Evolutionary conservation across 1,284 basidiomycete genomes (phyloP).

Genomic region (Porodaedalea pini): DNA sequence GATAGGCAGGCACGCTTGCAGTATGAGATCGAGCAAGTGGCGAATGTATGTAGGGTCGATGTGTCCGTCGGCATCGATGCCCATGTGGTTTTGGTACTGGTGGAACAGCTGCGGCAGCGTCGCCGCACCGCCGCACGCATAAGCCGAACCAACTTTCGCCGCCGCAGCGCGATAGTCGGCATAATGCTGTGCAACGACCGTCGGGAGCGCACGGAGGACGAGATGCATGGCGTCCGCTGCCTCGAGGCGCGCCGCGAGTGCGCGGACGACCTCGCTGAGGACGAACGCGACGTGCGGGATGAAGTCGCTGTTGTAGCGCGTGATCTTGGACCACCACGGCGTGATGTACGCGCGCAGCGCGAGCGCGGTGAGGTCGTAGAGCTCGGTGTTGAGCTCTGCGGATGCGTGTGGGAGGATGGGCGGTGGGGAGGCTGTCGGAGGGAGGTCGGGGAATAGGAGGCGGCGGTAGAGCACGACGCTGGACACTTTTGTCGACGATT

Average conservation of each 20-base stretch:
- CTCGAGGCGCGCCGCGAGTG: constrained; percentile 55
- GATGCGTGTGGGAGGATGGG: constrained; percentile 47
- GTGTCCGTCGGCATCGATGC: constrained; percentile 55
- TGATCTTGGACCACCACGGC: constrained; percentile 80
- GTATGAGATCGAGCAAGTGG: constrained; percentile 66
- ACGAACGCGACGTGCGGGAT: constrained; percentile 66
- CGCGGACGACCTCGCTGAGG: constrained; percentile 53
- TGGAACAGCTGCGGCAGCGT: constrained; percentile 68
- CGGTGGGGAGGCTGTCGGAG: constrained; percentile 46
- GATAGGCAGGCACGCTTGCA: constrained; percentile 61
- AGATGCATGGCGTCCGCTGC: constrained; percentile 55
- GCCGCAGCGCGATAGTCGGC: constrained; percentile 67
- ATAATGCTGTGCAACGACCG: constrained; percentile 67
- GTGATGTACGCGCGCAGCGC: constrained; percentile 71
- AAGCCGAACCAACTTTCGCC: constrained; percentile 59
- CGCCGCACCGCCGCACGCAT: constrained; percentile 60
- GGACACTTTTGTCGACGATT: constrained; percentile 24
- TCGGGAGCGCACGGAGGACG: constrained; percentile 56
- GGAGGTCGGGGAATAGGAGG: constrained; percentile 63
- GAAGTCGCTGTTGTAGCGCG: constrained; percentile 78
- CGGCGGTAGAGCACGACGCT: constrained; percentile 53
- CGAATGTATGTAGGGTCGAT: constrained; percentile 76
- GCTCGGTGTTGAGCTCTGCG: constrained; percentile 59
- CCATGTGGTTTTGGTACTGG: constrained; percentile 75
- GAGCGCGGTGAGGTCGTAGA: constrained; percentile 76